These are phyloP conservation scores for Orbilia blumenaviensis DNA, from an alignment of 2,329 filamentous ascomycete genomes.

Conservation along the genomic window DNA sequence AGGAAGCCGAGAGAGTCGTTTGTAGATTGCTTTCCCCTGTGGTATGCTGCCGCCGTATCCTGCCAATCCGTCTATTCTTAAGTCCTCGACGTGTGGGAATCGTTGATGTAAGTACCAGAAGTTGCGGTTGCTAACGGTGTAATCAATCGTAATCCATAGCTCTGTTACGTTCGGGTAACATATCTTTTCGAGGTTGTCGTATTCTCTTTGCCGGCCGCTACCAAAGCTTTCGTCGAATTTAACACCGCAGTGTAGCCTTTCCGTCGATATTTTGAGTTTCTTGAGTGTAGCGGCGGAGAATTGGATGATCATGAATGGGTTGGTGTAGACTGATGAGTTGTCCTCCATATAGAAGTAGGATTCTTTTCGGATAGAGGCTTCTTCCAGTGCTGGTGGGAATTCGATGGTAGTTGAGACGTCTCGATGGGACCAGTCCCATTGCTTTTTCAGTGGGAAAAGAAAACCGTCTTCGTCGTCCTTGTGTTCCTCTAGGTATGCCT, in stretches of 20 bases:
- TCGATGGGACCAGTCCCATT: slow-evolving; percentile 9
- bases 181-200: background rate
- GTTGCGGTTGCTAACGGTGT: background rate
- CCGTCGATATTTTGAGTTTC: slow-evolving; percentile 15
- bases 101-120: slow-evolving; percentile 21
- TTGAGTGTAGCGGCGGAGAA: slow-evolving; percentile 8
- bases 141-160: background rate
- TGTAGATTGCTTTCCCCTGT: background rate
- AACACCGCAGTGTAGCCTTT: slow-evolving; percentile 6
- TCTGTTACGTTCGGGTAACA: slow-evolving; percentile 22
- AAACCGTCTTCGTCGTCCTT: slow-evolving; percentile 9
- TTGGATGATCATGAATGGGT: slow-evolving; percentile 16
- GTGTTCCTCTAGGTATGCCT: slow-evolving; percentile 4
- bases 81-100: slow-evolving; percentile 25
- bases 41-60: background rate
- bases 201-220: background rate
- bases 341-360: slow-evolving; percentile 3
- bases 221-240: slow-evolving; percentile 3
- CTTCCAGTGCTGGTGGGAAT: slow-evolving; percentile 6
- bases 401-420: slow-evolving; percentile 8
- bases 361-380: slow-evolving; percentile 1
- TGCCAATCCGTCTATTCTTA: slow-evolving; percentile 20
- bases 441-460: background rate
- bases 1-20: background rate
- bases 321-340: slow-evolving; percentile 14